phyloP scores from a whole-genome alignment of 2,329 filamentous ascomycete species.

The Neofusicoccum sp. region DNA sequence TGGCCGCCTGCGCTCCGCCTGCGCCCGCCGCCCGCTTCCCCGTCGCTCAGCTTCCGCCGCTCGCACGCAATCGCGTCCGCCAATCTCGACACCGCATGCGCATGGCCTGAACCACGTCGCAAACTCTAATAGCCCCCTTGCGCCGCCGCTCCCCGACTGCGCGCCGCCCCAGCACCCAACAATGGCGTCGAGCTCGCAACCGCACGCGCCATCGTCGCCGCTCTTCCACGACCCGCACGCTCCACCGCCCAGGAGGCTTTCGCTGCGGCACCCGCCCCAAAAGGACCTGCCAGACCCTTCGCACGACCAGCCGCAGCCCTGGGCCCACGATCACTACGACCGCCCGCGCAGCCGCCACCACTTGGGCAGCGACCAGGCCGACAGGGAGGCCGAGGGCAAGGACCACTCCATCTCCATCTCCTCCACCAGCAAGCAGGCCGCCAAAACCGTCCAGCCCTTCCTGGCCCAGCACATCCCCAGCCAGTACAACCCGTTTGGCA shows the following conservation, averaged over 20 bases:
- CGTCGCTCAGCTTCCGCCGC: background rate
- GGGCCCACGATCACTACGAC: conserved; percentile 37
- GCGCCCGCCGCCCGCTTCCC: background rate
- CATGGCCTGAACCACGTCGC: conserved; percentile 20
- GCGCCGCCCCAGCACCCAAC: background rate
- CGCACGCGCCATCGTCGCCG: conserved; percentile 14
- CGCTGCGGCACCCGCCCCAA: conserved; percentile 20
- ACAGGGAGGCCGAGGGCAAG: conserved; percentile 30
- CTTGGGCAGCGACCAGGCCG: conserved; percentile 25
- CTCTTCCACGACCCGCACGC: conserved; percentile 22
- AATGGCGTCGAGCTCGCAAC: conserved; percentile 19
- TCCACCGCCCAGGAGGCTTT: conserved; percentile 18
- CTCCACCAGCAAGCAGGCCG: conserved; percentile 63
- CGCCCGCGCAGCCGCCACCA: conserved; percentile 33
- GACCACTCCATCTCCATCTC: conserved; percentile 44
- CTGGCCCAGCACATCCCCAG: conserved; percentile 87
- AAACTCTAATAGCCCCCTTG: conserved; percentile 16
- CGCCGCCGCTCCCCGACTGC: background rate
- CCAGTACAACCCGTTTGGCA: conserved; percentile 75
- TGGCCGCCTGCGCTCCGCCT: background rate
- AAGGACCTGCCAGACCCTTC: background rate
- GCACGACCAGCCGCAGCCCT: background rate
- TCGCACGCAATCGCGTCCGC: conserved; percentile 17
- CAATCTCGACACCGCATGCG: conserved; percentile 17
- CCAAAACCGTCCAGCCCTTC: conserved; percentile 83